A percentile compares a stretch with the other conserved stretches of the same genome.
Evolutionary conservation across 768 basidiomycete species (phyloP).

Genomic region (Panus rudis): DNA sequence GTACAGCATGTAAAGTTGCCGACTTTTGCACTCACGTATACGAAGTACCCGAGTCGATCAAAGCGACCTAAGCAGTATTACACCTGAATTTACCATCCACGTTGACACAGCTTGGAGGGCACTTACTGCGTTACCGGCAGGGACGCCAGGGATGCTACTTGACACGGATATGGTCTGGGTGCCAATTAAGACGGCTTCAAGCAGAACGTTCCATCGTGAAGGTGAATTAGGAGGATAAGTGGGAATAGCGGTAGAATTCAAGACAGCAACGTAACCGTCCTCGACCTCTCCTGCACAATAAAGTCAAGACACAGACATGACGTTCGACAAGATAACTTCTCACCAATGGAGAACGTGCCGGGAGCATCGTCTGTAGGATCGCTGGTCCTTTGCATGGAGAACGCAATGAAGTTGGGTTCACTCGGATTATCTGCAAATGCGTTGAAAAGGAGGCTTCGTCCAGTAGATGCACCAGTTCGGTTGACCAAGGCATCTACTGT

Average conservation of each 20-base stretch:
- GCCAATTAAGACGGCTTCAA: conserved; percentile 67
- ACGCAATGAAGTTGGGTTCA: conserved; percentile 77
- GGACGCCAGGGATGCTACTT: conserved; percentile 48
- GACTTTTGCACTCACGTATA: conserved; percentile 48
- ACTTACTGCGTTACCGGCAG: conserved; percentile 53
- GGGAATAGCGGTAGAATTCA: conserved; percentile 50
- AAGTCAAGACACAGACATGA: neutral
- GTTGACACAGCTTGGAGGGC: neutral
- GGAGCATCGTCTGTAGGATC: conserved; percentile 47
- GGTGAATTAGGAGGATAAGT: conserved; percentile 68
- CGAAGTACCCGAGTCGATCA: conserved; percentile 79
- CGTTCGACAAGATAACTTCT: conserved; percentile 8
- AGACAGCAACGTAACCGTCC: conserved; percentile 51
- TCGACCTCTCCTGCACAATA: conserved; percentile 54
- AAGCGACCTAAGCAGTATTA: conserved; percentile 30
- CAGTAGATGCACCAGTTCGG: conserved; percentile 47
- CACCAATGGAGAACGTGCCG: conserved; percentile 71
- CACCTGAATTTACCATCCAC: neutral
- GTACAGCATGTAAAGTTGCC: neutral
- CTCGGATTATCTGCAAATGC: conserved; percentile 60
- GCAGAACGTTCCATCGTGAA: conserved; percentile 66
- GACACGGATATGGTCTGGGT: conserved; percentile 43
- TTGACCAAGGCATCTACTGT: conserved; percentile 59
- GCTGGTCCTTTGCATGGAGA: conserved; percentile 58
- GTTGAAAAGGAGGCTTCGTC: conserved; percentile 70